phyloP scores from a whole-genome alignment of 2,329 filamentous ascomycete species.

The Ustilaginoidea virens region DNA sequence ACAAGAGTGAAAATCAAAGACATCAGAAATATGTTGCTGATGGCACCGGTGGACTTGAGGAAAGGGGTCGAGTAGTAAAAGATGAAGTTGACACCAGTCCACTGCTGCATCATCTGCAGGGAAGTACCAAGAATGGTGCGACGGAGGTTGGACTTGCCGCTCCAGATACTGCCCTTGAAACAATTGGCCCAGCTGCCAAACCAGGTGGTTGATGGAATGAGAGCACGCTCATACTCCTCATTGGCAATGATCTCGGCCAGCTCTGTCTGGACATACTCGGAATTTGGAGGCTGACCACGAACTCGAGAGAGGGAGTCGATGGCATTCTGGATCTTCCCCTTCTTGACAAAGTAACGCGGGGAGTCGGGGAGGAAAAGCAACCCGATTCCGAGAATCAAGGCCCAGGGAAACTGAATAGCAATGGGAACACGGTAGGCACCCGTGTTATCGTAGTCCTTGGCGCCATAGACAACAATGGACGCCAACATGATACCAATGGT shows the following conservation, averaged over 20 bases:
- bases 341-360: constrained; percentile 74
- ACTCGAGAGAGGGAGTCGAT: constrained; percentile 47
- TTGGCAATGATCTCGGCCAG: constrained; percentile 83
- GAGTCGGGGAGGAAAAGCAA: constrained; percentile 71
- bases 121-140: constrained; percentile 57
- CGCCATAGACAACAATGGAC: constrained; percentile 58
- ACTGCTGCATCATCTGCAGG: constrained; percentile 70
- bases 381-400: constrained; percentile 55
- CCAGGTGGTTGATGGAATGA: constrained; percentile 51
- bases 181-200: constrained; percentile 53
- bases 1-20: constrained; percentile 75
- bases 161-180: constrained; percentile 48
- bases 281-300: constrained; percentile 58
- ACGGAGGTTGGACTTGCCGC: constrained; percentile 51
- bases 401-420: constrained; percentile 66
- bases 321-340: constrained; percentile 51
- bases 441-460: constrained; percentile 43
- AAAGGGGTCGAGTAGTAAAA: constrained; percentile 80
- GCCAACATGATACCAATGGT: constrained; percentile 66
- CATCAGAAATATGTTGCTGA: constrained; percentile 67
- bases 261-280: constrained; percentile 62
- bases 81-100: constrained; percentile 86
- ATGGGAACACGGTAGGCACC: constrained; percentile 71
- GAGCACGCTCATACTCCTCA: constrained; percentile 65
- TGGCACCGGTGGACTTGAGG: constrained; percentile 63